phyloP scores from a whole-genome alignment of 768 basidiomycete species.

The Macrolepiota dolichaula region DNA sequence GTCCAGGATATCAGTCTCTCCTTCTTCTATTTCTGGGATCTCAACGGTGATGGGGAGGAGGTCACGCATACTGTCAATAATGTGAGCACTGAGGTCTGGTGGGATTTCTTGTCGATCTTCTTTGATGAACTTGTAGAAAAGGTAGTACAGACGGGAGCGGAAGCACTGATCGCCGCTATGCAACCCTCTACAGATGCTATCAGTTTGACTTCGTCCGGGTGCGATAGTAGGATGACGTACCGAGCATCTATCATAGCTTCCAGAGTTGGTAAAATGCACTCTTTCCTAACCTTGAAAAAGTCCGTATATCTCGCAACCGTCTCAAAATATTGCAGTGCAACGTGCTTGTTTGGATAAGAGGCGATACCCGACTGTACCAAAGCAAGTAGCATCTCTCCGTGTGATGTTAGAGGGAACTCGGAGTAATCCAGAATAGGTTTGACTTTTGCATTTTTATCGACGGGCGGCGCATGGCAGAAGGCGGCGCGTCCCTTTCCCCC shows the following conservation, averaged over 20 bases:
- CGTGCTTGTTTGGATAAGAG: conserved; percentile 78
- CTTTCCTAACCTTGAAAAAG: conserved; percentile 93
- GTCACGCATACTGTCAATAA: conserved; percentile 76
- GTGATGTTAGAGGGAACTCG: conserved; percentile 80
- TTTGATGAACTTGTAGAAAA: conserved; percentile 90
- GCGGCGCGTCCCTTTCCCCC: conserved; percentile 80
- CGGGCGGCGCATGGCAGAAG: conserved; percentile 75
- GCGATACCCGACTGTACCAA: conserved; percentile 83
- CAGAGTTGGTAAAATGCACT: conserved; percentile 82
- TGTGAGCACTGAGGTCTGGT: conserved; percentile 59
- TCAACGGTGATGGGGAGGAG: conserved; percentile 72
- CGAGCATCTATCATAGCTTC: conserved; percentile 83
- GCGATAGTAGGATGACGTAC: conserved; percentile 40
- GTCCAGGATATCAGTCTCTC: conserved; percentile 65
- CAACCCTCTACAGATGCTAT: conserved; percentile 58
- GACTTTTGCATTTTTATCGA: conserved; percentile 59
- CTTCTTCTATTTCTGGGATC: conserved; percentile 74
- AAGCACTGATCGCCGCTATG: conserved; percentile 72
- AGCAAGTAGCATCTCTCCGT: conserved; percentile 85
- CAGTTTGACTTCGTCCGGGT: neutral
- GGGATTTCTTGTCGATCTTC: conserved; percentile 79
- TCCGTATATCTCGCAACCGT: conserved; percentile 89
- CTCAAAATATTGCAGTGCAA: conserved; percentile 91
- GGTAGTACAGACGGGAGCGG: conserved; percentile 82
- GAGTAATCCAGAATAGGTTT: conserved; percentile 64